A percentile compares a stretch with the other conserved stretches of the same genome.
phyloP scores from a whole-genome alignment of 306 rosid genomes.

The Inga laurina region DNA sequence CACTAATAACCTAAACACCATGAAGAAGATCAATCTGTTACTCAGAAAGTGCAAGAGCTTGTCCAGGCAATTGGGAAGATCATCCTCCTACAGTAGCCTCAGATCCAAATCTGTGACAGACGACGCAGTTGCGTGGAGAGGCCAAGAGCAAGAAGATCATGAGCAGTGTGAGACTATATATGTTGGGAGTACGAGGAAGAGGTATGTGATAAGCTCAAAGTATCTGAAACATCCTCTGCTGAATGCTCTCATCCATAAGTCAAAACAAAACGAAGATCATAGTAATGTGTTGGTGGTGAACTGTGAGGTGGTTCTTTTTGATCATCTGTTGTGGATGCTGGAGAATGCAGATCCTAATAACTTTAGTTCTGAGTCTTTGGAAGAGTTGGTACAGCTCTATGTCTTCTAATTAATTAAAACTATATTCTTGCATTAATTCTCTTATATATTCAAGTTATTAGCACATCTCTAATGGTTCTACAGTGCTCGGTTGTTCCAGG shows the following conservation, averaged over 20 bases:
- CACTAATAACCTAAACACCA: not conserved
- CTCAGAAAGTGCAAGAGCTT: slow-evolving; percentile 72
- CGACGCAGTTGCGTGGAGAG: slow-evolving; percentile 24
- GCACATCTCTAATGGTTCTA: not conserved
- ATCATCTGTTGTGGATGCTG: slow-evolving; percentile 71
- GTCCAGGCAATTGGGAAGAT: slow-evolving; percentile 62
- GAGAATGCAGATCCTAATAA: slow-evolving; percentile 64
- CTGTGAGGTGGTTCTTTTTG: slow-evolving; percentile 72
- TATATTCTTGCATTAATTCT: not conserved
- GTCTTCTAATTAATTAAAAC: slow-evolving; percentile 23
- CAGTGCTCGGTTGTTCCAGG: not conserved
- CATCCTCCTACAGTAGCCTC: slow-evolving; percentile 51
- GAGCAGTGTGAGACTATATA: slow-evolving; percentile 33
- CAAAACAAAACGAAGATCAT: slow-evolving; percentile 20
- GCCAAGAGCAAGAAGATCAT: not conserved
- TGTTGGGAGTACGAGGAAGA: slow-evolving; percentile 63
- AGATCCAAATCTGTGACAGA: slow-evolving; percentile 59
- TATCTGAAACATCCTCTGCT: slow-evolving; percentile 59
- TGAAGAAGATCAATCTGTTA: slow-evolving; percentile 59
- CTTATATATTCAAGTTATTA: not conserved
- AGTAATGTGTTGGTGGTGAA: slow-evolving; percentile 37
- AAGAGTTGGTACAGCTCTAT: slow-evolving; percentile 65
- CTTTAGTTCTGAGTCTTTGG: slow-evolving; percentile 55
- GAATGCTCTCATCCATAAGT: slow-evolving; percentile 54
- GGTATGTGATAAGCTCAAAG: slow-evolving; percentile 53